Evolutionary conservation across 2,329 filamentous ascomycete genomes (phyloP).

Genomic region (Claviceps sp.): DNA sequence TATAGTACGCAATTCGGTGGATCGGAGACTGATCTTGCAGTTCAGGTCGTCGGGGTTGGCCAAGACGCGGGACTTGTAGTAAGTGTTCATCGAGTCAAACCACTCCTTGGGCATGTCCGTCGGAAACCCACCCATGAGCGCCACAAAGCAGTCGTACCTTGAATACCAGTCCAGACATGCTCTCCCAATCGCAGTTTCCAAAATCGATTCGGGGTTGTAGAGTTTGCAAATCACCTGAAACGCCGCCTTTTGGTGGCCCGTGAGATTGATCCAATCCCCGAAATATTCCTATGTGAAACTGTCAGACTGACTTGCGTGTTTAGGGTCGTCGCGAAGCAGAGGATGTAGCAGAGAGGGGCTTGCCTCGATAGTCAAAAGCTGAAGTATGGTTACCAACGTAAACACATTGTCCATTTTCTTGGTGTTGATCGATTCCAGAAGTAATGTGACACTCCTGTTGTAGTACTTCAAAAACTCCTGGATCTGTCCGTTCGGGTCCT

Average conservation of each 20-base stretch:
- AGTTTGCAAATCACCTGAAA: conserved; percentile 66
- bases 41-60: conserved; percentile 48
- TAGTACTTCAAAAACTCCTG: conserved; percentile 80
- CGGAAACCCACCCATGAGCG: conserved; percentile 67
- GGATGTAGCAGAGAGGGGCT: conserved; percentile 9
- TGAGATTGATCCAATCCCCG: conserved; percentile 88
- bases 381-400: conserved; percentile 75
- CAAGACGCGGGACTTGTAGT: conserved; percentile 44
- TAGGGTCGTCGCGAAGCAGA: neutral
- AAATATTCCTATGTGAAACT: conserved; percentile 61
- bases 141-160: conserved; percentile 75
- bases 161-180: conserved; percentile 80
- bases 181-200: conserved; percentile 55
- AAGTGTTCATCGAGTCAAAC: conserved; percentile 54
- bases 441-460: conserved; percentile 68
- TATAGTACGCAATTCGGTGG: conserved; percentile 55
- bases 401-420: conserved; percentile 58
- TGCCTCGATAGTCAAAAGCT: conserved; percentile 89
- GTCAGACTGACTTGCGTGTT: conserved; percentile 1
- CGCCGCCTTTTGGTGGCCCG: conserved; percentile 85
- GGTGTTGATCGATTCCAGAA: conserved; percentile 58
- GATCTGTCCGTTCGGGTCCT: conserved; percentile 57
- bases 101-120: conserved; percentile 64
- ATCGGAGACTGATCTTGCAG: conserved; percentile 54
- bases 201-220: conserved; percentile 62